Evolutionary conservation across 441 rosid genomes (phyloP), one percentile per base, ranked within the genome.

Genomic region (Breynia disticha): DNA sequence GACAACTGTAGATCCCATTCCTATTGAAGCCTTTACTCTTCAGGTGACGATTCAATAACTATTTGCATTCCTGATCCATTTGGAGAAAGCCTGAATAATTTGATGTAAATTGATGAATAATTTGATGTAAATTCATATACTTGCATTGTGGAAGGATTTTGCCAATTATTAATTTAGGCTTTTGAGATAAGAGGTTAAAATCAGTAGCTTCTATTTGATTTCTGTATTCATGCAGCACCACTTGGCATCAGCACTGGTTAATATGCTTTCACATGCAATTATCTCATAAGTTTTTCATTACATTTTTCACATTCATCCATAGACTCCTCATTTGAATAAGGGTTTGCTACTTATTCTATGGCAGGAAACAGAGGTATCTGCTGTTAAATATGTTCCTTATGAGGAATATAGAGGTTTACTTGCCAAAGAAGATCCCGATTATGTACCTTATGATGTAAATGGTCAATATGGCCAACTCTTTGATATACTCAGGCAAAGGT

Each of bases 281-380:
- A 28, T 28, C 8, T 28, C 35, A 28, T 28, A 28, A 5, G 8
- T 28, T 28, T 28, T 41, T 41, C 44, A 41, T 41, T 15, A 41
- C 15, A 41, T 41, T 11, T n/a, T 9, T 11, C n/a, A 15, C 13
- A 11, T 41, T 15, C 44, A 11, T 3, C 7, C 44, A 41, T 15
- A 11, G 44, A 15, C 13, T 41, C 44, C n/a, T 9, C 69, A 57
- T 39, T 65, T 65, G 54, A 66, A 54, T 65, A 39, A 48, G 21
- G 38, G 17, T 59, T 52, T 56, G 32, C 48, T 50, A 42, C 69
- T n/a, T 71, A 41, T 12, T 39, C 48, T 43, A 18, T 68, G 18
- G 18, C 54, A 91, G 96, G 77, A 78, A 72, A 69, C 82, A 37
- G 98, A 88, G 76, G 98, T 88, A 64, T 84, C 98, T 61, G 91